Conservation (phyloP, 1,139 yeast genomes). For the Yamadazyma dendronema region DNA sequence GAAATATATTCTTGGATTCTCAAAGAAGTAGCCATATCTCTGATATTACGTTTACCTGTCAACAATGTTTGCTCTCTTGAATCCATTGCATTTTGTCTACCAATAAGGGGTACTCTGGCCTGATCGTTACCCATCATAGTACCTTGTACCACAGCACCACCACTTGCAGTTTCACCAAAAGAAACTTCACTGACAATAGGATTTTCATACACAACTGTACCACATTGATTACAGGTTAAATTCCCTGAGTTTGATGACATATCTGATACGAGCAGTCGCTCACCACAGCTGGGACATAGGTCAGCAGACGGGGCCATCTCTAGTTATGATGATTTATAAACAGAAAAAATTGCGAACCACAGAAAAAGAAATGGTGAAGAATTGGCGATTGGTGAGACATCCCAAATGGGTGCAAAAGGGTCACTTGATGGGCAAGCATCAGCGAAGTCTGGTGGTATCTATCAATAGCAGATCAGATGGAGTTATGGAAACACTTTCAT, state of each 20-base stretch:
- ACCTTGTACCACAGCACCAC: conserved; percentile 96
- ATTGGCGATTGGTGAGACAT: neutral
- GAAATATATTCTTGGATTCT: conserved; percentile 80
- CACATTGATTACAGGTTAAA: conserved; percentile 77
- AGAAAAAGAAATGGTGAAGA: neutral
- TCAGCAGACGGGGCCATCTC: conserved; percentile 5
- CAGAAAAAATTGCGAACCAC: neutral
- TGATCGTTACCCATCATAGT: conserved; percentile 90
- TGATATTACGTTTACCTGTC: conserved; percentile 76
- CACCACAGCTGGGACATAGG: conserved; percentile 9
- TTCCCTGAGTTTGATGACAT: conserved; percentile 65
- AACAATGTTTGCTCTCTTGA: conserved; percentile 84
- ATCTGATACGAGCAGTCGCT: conserved; percentile 28
- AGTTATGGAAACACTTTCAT: no score
- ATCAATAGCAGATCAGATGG: no score
- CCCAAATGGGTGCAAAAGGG: neutral
- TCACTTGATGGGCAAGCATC: no score
- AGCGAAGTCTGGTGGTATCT: no score
- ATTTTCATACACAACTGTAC: conserved; percentile 84
- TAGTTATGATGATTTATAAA: neutral
- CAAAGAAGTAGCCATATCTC: conserved; percentile 75
- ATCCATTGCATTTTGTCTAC: conserved; percentile 70
- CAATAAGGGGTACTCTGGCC: conserved; percentile 66
- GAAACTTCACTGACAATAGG: conserved; percentile 95
- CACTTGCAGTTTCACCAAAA: conserved; percentile 86